These are phyloP conservation scores for Stachybotrys chlorohalonatus DNA, from an alignment of 2,329 filamentous ascomycete genomes.

Conservation along the genomic window DNA sequence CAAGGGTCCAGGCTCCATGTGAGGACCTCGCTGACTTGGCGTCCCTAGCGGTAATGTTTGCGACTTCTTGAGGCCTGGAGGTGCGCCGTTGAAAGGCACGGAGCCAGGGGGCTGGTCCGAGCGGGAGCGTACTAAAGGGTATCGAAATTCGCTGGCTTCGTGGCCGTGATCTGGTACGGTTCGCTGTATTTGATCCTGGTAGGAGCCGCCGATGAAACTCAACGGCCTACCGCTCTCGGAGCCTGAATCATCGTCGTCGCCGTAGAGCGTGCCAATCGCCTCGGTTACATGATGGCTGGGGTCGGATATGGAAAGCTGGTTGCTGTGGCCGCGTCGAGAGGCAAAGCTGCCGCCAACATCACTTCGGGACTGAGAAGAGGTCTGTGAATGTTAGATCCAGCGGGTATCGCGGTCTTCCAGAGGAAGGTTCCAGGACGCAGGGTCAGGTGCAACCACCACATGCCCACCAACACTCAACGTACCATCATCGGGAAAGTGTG, in stretches of 20 bases:
- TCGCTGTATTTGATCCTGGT: slow-evolving; percentile 39
- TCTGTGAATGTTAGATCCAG: slow-evolving; percentile 24
- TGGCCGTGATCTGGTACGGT: slow-evolving; percentile 19
- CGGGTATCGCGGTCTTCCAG: not conserved
- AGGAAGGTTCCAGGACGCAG: no score
- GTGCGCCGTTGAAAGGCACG: slow-evolving; percentile 20
- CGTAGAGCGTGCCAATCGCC: slow-evolving; percentile 85
- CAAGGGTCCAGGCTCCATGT: slow-evolving; percentile 30
- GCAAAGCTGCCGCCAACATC: slow-evolving; percentile 49
- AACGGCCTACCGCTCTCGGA: slow-evolving; percentile 52
- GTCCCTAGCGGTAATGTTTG: slow-evolving; percentile 31
- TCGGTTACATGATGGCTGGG: slow-evolving; percentile 91
- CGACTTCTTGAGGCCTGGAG: slow-evolving; percentile 29
- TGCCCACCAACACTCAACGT: slow-evolving; percentile 16
- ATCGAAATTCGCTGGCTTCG: slow-evolving; percentile 26
- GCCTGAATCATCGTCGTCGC: slow-evolving; percentile 59
- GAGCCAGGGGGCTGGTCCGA: slow-evolving; percentile 31
- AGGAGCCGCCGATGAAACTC: slow-evolving; percentile 58
- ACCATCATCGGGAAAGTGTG: slow-evolving; percentile 39
- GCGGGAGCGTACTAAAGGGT: slow-evolving; percentile 32
- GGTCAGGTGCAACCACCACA: no score
- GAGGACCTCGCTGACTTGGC: slow-evolving; percentile 29
- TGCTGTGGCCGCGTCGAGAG: slow-evolving; percentile 48
- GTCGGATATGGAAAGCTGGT: slow-evolving; percentile 65
- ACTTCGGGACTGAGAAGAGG: slow-evolving; percentile 47